Evolutionary conservation across 495 filamentous ascomycete genomes (phyloP).

Genomic region (Aspergillus bertholletiae): DNA sequence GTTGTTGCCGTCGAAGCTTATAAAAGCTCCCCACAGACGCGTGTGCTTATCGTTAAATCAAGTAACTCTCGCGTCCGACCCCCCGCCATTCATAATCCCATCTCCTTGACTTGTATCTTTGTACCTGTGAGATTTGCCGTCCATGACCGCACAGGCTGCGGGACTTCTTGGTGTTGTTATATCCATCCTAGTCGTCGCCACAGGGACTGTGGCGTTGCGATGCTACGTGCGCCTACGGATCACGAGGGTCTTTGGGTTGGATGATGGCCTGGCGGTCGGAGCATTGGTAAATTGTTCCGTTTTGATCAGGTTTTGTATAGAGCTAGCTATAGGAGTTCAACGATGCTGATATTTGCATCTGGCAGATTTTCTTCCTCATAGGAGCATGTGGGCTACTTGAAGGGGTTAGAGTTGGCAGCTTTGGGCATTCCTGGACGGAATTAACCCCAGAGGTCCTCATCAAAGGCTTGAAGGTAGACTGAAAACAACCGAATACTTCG

Average conservation of each 20-base stretch:
- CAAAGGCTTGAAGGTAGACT: conserved; percentile 2
- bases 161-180: not conserved
- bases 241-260: not conserved
- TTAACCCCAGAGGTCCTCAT: not conserved
- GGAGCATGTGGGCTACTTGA: not conserved
- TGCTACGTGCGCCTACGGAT: conserved; percentile 3
- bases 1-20: not conserved
- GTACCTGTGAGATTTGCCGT: not conserved
- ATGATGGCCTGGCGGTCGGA: not conserved
- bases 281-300: not conserved
- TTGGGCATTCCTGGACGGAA: not conserved
- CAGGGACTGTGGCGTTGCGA: not conserved
- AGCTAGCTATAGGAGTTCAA: not conserved
- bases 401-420: not conserved
- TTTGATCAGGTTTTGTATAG: not conserved
- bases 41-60: too few species aligned
- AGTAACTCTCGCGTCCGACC: too few species aligned
- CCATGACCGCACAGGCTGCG: not conserved
- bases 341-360: not conserved
- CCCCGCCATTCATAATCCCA: too few species aligned
- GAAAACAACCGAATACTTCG: not conserved
- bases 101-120: too few species aligned
- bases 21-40: not conserved
- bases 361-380: not conserved
- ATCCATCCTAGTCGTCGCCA: not conserved